phyloP scores from a whole-genome alignment of 1,284 basidiomycete genomes.

The Spongiforma sp. region DNA sequence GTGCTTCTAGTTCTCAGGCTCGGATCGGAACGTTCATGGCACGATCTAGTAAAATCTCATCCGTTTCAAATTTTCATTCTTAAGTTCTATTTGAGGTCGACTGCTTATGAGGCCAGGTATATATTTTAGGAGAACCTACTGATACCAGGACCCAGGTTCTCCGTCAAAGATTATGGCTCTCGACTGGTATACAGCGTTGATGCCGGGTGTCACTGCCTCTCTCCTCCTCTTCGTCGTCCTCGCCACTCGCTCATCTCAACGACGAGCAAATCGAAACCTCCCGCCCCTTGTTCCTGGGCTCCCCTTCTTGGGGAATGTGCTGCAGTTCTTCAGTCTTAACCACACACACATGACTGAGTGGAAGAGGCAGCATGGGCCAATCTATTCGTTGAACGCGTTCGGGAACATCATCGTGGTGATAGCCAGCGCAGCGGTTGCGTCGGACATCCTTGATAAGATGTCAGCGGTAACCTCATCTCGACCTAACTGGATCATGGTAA shows the following conservation, averaged over 20 bases:
- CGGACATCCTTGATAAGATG: slow-evolving; percentile 14
- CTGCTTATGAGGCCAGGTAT: no score
- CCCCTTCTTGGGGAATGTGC: slow-evolving; percentile 6
- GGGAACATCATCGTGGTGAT: slow-evolving; percentile 10
- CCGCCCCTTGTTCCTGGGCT: slow-evolving; percentile 11
- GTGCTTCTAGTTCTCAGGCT: no score
- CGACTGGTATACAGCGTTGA: no score
- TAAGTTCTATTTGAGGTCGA: no score
- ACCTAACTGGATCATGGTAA: slow-evolving; percentile 16
- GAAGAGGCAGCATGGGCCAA: slow-evolving; percentile 13
- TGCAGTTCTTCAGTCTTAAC: slow-evolving; percentile 9
- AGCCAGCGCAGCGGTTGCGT: slow-evolving; percentile 12
- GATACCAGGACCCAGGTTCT: no score
- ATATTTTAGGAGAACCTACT: no score
- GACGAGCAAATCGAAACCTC: slow-evolving; percentile 1
- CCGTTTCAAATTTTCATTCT: no score
- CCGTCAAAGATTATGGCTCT: no score
- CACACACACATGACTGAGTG: slow-evolving; percentile 13
- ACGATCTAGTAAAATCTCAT: no score
- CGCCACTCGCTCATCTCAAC: not conserved
- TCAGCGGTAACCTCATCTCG: slow-evolving; percentile 14
- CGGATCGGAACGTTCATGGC: no score
- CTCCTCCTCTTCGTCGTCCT: no score
- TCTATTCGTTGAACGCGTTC: not conserved
- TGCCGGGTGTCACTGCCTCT: slow-evolving; percentile 6